Evolutionary conservation across 306 rosid genomes (phyloP), one percentile per base, ranked within the genome.

Genomic region (Cucumis hystrix): DNA sequence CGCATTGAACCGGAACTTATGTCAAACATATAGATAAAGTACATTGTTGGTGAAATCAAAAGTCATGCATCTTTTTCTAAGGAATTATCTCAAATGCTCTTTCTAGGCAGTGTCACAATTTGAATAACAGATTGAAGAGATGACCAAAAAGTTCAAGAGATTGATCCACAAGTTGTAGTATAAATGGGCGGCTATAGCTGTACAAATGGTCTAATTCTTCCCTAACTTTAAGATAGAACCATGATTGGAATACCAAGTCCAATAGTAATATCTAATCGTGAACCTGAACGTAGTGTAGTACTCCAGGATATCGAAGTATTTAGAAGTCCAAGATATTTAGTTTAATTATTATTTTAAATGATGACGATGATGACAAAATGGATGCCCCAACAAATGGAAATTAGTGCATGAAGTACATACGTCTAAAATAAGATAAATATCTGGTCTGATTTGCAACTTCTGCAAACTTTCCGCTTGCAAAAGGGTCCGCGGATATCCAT

Each of bases 401-500:
- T 67, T 40, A 14, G 21, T 47, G 25, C 28, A 16, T 23, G 63
- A 65, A 73, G 78, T 79, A 86, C 98, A 78, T 90, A 95, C 98
- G 83, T 92, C 90, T 78, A 95, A 84, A 20, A 90, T 81, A 20
- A 95, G 76, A 85, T 87, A 95, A 75, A 90, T 65, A 83, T 92
- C 97, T 20, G 97, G 97, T 52, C 88, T 84, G 57, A 95, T 95
- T 83, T 90, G 87, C 87, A 83, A 57, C 75, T 86, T 79, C 82
- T 92, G 93, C 79, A 95, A 81, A 82, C 92, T 87, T 83, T 90
- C 88, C 8, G 97, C 96, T 85, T 95, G 98, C 25, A 77, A 23
- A 35, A 77, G 78, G 76, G 89, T 95, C 84, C 98, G 85, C 35
- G 98, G 97, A 84, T 85, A 95, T 33, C 98, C 98, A 79, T 95